Evolutionary conservation across 768 basidiomycete species (phyloP), one percentile per base, ranked within the genome.

Genomic region (Mrakia hoshinonis): DNA sequence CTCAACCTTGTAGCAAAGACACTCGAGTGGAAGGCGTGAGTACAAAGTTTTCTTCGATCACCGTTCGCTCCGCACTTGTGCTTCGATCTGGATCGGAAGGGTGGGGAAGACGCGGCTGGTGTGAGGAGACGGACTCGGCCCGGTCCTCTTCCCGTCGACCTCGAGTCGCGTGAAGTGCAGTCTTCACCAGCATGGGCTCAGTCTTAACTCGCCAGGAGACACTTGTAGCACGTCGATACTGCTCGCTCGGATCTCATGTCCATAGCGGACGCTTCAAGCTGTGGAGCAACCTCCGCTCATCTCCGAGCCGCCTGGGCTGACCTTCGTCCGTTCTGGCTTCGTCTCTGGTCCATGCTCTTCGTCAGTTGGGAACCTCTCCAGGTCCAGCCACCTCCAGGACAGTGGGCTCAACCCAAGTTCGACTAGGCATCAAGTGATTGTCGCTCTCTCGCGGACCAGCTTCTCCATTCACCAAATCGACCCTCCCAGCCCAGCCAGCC

Each of bases 11-110:
- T 84, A 5, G 82, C 82, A 39, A 90, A 90, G 81, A 90, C 96
- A 88, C 77, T 88, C n/a, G 89, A 93, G 77, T 98, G 92, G 92
- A 95, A 94, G 82, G 85, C 90, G 94, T 97, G 79, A 79, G 92
- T 88, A 67, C 13, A 11, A 13, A 3, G 11, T 36, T 13, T n/a
- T 51, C 39, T 61, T 6, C 58, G n/a, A n/a, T n/a, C n/a, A n/a
- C n/a, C n/a, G n/a, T n/a, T n/a, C n/a, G n/a, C n/a, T n/a, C n/a
- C n/a, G n/a, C 58, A 61, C 36, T 24, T 48, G 18, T 52, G 29
- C 4, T 2, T 67, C 24, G 31, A 34, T 39, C 7, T 12, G 36
- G 4, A 36, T 62, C 9, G 39, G 36, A 24, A 5, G 18, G 60
- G 38, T 5, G 39, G 36, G 60, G 60, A 13, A 34, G 61, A 4